Evolutionary conservation across 495 filamentous ascomycete genomes (phyloP), one percentile per base, ranked within the genome.

Genomic region (Annulohypoxylon maeteangense): DNA sequence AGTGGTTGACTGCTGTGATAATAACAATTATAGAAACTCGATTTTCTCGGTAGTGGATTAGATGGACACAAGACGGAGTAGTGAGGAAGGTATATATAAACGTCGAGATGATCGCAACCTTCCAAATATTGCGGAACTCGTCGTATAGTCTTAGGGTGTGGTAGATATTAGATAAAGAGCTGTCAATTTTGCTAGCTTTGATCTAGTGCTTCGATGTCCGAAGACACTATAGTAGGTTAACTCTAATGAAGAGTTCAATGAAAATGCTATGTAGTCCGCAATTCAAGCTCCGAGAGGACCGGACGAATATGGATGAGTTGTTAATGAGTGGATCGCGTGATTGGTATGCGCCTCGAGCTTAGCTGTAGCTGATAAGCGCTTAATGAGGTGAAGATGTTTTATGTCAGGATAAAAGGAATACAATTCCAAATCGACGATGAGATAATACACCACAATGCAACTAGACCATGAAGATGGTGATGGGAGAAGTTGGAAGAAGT

Each of bases 261-360:
- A 44, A 38, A 32, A 27, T n/a, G n/a, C n/a, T n/a, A n/a, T n/a
- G n/a, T 32, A 32, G 29, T 51, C 44, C 47, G 34, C 44, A 58
- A 66, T 59, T 31, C 54, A 51, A 36, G 44, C 42, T 58, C 42
- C 29, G 54, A 18, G 14, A 20, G 42, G 63, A 51, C 50, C 50
- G 50, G 50, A 54, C 27, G 50, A 54, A 25, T 10, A 25, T 40
- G 54, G n/a, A 25, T 40, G 54, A 29, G 50, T 16, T 34, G 50
- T 34, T 23, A 34, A n/a, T 10, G 50, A 57, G 54, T 25, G 54
- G 54, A 14, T 20, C 54, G 20, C 54, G 54, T 57, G 54, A 42
- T 25, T 65, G 7, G 50, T 65, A 56, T 47, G 62, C 62, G 62
- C 36, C 32, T 56, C 23, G 38, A 65, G 61, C 48, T 64, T 42